phyloP scores from a whole-genome alignment of 768 basidiomycete genomes.

The Rhizopogon roseolus region DNA sequence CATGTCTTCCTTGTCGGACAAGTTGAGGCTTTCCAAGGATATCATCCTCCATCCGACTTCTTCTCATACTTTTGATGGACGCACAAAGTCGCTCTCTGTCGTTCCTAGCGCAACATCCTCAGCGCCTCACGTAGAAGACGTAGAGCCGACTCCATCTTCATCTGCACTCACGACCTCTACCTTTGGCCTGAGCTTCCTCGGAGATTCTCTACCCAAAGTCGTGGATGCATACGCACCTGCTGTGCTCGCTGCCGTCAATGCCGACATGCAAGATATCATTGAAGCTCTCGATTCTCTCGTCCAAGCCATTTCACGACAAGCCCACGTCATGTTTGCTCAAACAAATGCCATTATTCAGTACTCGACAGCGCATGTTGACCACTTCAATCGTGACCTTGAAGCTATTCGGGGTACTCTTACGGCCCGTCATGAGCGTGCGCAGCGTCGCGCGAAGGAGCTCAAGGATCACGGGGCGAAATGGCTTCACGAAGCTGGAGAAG shows the following conservation, averaged over 20 bases:
- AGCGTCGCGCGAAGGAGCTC: conserved; percentile 48
- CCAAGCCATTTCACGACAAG: conserved; percentile 44
- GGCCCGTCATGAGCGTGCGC: conserved; percentile 48
- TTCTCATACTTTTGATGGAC: conserved; percentile 17
- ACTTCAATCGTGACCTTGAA: conserved; percentile 32
- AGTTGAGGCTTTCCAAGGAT: conserved; percentile 26
- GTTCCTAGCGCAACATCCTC: conserved; percentile 14
- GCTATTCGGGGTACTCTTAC: conserved; percentile 35
- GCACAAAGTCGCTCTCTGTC: conserved; percentile 26
- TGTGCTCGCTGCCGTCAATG: conserved; percentile 38
- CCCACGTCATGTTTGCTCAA: conserved; percentile 17
- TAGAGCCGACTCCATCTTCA: conserved; percentile 11
- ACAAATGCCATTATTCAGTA: conserved; percentile 40
- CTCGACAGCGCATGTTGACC: conserved; percentile 33
- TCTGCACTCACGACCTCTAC: conserved; percentile 12
- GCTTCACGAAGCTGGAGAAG: conserved; percentile 37
- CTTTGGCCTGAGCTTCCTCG: conserved; percentile 33
- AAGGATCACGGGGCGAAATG: conserved; percentile 44
- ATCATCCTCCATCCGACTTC: conserved; percentile 30
- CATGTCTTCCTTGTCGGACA: conserved; percentile 21
- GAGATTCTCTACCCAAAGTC: conserved; percentile 43
- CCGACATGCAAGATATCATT: conserved; percentile 52
- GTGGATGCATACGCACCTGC: conserved; percentile 44
- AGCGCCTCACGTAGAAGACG: not conserved
- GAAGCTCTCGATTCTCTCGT: conserved; percentile 57